phyloP scores from a whole-genome alignment of 2,329 filamentous ascomycete species.

The Trichoderma arundinaceum region DNA sequence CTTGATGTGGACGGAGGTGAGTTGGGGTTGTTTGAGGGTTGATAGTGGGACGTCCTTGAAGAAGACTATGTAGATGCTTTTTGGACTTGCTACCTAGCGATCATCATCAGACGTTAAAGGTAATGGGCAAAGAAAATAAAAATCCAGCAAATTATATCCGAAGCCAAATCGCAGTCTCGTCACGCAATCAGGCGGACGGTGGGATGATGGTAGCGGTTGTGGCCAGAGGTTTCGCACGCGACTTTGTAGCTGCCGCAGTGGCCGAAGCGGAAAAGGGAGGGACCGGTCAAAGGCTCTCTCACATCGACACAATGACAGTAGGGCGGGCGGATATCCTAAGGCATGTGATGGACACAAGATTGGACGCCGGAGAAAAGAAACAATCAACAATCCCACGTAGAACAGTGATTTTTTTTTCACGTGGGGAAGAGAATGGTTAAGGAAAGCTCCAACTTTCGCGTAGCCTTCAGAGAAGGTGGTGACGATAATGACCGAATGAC shows the following conservation, averaged over 20 bases:
- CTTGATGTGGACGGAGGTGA: background rate
- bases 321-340: background rate
- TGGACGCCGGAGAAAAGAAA: background rate
- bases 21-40: background rate
- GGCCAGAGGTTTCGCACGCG: conserved; percentile 16
- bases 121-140: background rate
- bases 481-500: conserved; percentile 30
- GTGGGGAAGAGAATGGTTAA: conserved; percentile 29
- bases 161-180: background rate
- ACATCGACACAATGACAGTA: background rate
- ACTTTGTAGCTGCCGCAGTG: conserved; percentile 8
- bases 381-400: conserved; percentile 5
- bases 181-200: background rate
- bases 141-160: background rate
- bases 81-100: background rate
- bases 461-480: conserved; percentile 2
- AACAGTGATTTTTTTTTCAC: conserved; percentile 13
- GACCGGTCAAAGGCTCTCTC: conserved; percentile 1
- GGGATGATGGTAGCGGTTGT: background rate
- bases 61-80: background rate
- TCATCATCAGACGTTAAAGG: conserved; percentile 6
- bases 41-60: background rate
- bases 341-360: conserved; percentile 23
- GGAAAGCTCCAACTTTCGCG: conserved; percentile 8
- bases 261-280: conserved; percentile 27